Conservation (phyloP, 176 grass and related monocot genomes). For the Panicum miliaceum region DNA sequence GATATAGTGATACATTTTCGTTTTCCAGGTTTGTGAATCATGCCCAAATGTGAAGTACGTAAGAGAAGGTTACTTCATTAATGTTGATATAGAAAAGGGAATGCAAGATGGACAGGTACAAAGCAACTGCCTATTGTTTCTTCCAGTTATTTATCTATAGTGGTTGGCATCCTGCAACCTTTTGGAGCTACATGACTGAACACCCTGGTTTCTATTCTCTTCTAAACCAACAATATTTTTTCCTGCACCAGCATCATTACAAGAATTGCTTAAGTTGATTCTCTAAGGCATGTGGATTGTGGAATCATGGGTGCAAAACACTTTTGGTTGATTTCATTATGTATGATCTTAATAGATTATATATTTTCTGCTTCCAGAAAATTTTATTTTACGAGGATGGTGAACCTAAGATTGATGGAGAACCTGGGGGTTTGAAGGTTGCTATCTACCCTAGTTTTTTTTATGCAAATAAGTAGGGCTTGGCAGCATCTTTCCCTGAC, state of each 20-base stretch:
- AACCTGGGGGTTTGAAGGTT: slow-evolving; percentile 87
- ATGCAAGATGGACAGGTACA: slow-evolving; percentile 94
- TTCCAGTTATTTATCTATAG: neutral
- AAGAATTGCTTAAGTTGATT: neutral
- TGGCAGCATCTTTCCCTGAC: neutral
- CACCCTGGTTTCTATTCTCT: slow-evolving; percentile 8
- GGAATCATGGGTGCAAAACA: neutral
- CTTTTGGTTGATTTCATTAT: neutral
- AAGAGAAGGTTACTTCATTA: slow-evolving; percentile 74
- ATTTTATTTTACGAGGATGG: slow-evolving; percentile 85
- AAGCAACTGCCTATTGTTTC: neutral
- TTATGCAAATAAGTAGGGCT: neutral
- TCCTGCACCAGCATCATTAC: neutral
- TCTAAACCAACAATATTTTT: neutral
- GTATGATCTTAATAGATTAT: neutral
- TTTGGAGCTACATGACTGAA: neutral
- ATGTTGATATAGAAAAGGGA: slow-evolving; percentile 92
- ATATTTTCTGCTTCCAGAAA: slow-evolving; percentile 51
- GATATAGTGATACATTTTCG: slow-evolving; percentile 21
- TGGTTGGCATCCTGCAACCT: neutral
- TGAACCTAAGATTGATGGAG: slow-evolving; percentile 86
- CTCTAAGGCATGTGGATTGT: neutral
- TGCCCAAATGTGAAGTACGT: slow-evolving; percentile 89
- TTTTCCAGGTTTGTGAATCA: slow-evolving; percentile 70
- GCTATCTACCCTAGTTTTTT: neutral